phyloP scores from a whole-genome alignment of 2,329 filamentous ascomycete genomes.

The Akanthomyces muscarius region DNA sequence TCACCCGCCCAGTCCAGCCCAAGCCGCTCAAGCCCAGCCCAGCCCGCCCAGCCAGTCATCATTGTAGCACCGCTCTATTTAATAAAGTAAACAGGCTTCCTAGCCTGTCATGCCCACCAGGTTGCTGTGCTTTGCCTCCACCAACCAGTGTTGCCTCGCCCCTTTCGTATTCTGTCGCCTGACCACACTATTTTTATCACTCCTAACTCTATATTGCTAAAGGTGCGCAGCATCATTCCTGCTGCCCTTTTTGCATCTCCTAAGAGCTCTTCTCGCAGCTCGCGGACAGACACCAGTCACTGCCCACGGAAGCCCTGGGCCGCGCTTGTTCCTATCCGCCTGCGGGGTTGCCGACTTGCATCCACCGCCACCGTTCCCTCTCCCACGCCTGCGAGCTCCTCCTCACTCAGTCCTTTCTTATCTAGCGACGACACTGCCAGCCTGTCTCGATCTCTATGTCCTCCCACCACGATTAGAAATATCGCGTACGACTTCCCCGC shows the following conservation, averaged over 20 bases:
- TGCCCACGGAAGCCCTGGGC: neutral
- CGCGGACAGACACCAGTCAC: neutral
- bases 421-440: neutral
- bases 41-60: neutral
- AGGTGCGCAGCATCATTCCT: neutral
- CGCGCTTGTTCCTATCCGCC: slow-evolving; percentile 17
- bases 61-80: neutral
- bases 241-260: neutral
- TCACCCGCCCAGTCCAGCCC: neutral
- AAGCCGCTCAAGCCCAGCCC: neutral
- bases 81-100: neutral
- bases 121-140: slow-evolving; percentile 14
- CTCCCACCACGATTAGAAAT: neutral
- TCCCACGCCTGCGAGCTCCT: neutral
- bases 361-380: slow-evolving; percentile 12
- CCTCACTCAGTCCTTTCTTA: slow-evolving; percentile 5
- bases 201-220: neutral
- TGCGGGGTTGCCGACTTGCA: slow-evolving; percentile 17
- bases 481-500: slow-evolving; percentile 1
- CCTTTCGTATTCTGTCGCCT: slow-evolving; percentile 7
- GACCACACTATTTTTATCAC: neutral
- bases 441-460: neutral
- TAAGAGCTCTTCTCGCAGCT: neutral
- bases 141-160: slow-evolving; percentile 3
- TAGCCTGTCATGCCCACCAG: slow-evolving; percentile 2